A percentile compares a stretch with the other conserved stretches of the same genome.
Evolutionary conservation across 345 rosid species (phyloP).

Genomic region (Euclidium syriacum): DNA sequence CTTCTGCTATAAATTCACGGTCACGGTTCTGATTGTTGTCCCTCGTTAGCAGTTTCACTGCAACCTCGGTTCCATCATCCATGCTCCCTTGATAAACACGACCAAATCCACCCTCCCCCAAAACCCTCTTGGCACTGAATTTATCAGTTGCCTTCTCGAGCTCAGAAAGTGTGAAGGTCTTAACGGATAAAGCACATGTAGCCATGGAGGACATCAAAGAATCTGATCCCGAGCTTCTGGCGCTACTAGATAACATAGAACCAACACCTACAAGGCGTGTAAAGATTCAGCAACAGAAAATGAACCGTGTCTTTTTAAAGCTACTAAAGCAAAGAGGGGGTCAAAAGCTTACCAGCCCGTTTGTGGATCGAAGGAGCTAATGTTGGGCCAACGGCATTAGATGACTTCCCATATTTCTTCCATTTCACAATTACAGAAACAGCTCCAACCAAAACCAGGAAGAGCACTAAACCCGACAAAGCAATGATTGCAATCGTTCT

Average conservation of each 20-base stretch:
- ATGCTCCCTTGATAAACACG: slow-evolving; percentile 74
- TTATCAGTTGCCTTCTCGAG: slow-evolving; percentile 85
- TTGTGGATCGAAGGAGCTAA: slow-evolving; percentile 68
- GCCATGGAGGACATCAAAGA: slow-evolving; percentile 81
- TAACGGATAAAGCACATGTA: slow-evolving; percentile 74
- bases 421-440: slow-evolving; percentile 60
- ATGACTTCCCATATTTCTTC: slow-evolving; percentile 74
- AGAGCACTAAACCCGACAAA: slow-evolving; percentile 75
- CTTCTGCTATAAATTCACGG: slow-evolving; percentile 94
- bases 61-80: slow-evolving; percentile 84
- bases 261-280: slow-evolving; percentile 47
- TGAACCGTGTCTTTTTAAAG: neutral
- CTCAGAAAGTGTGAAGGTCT: slow-evolving; percentile 62
- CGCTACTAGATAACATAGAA: slow-evolving; percentile 57
- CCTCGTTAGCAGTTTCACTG: slow-evolving; percentile 87
- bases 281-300: slow-evolving; percentile 7
- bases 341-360: slow-evolving; percentile 64
- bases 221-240: slow-evolving; percentile 71
- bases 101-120: slow-evolving; percentile 99
- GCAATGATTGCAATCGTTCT: slow-evolving; percentile 66
- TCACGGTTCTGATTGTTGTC: slow-evolving; percentile 83
- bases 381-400: slow-evolving; percentile 82
- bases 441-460: slow-evolving; percentile 69
- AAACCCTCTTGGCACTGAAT: slow-evolving; percentile 76
- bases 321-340: neutral